Base-by-base conservation (phyloP, 2,329 filamentous ascomycete genomes). In the Byssochlamys sp. region DNA sequence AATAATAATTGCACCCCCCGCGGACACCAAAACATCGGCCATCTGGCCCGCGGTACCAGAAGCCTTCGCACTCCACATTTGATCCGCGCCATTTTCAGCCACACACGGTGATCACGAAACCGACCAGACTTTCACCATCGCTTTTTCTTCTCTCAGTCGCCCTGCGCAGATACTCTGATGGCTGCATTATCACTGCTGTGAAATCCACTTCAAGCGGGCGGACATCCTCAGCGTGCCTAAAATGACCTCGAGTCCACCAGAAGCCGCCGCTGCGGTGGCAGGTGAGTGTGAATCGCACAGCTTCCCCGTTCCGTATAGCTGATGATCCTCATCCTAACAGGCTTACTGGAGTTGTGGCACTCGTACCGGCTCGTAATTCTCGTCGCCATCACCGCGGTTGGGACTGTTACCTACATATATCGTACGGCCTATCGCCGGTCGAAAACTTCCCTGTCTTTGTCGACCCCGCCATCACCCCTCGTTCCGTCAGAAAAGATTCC, bases 311-410 rank as follows among this genome's bases (percentile, higher is more conserved):
- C 25, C 26, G 1, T 33, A 28, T 14, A 24, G 12, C 19, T 55
- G 31, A 55, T 45, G 5, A 57, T 45, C 11, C 29, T 55, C n/a
- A 29, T 53, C 31, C 1, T 9, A 27, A n/a, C 58, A 78, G 75
- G 69, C 55, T 52, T 74, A 9, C 62, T 78, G 57, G 67, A 70
- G 60, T 57, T 73, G 58, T 81, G 79, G 79, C 78, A 81, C 66
- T 63, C 67, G 19, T 75, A 78, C 65, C 75, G 79, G 60, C 66
- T 78, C 29, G 70, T 69, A 2, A 59, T 73, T 25, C 62, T 78
- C 6, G 59, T 77, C 45, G 60, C 71, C 26, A 14, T 70, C 5
- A 63, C 61, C 49, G 57, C 59, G 28, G 39, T 45, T 19, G 39
- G 39, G 1, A 45, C 39, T n/a, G 39, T 45, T 19, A 45, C n/a